Evolutionary conservation across 2,329 filamentous ascomycete genomes (phyloP).

Genomic region (Dichotomopilus funicola): DNA sequence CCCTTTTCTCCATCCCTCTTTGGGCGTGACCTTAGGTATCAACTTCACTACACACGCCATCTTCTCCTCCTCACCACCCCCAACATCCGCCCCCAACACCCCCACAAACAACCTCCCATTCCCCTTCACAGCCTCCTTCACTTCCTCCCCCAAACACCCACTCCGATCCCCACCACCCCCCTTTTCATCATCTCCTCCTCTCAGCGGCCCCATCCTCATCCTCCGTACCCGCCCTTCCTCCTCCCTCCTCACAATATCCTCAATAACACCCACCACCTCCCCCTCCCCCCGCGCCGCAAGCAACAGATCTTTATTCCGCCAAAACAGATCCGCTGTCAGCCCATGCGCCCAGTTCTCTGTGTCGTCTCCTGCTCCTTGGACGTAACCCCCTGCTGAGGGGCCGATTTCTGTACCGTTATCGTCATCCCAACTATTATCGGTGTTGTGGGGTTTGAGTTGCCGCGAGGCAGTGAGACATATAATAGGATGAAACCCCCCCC

Average conservation of each 20-base stretch:
- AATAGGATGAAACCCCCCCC: no score
- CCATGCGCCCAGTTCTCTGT: constrained; percentile 87
- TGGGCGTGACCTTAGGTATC: constrained; percentile 26
- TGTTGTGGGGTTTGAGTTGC: constrained; percentile 44
- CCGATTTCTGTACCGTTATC: constrained; percentile 53
- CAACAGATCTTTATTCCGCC: constrained; percentile 58
- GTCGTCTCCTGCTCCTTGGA: constrained; percentile 93
- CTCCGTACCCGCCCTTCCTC: constrained; percentile 6
- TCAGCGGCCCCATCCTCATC: no score
- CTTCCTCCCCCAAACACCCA: constrained; percentile 10
- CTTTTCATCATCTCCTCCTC: no score
- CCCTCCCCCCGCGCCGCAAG: constrained; percentile 55
- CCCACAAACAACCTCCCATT: constrained; percentile 32
- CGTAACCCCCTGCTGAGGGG: constrained; percentile 54
- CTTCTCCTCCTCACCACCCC: constrained; percentile 2
- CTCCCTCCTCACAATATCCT: constrained; percentile 34
- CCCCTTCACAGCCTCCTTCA: constrained; percentile 13
- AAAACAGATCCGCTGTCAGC: constrained; percentile 73
- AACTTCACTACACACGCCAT: constrained; percentile 34
- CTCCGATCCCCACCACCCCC: no score
- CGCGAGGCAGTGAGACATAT: no score
- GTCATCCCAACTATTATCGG: constrained; percentile 65
- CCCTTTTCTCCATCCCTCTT: constrained; percentile 36
- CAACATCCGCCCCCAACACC: constrained; percentile 22
- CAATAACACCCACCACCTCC: constrained; percentile 49